These are phyloP conservation scores for Cytospora chrysosperma DNA, from an alignment of 2,329 filamentous ascomycete species.

Conservation along the genomic window DNA sequence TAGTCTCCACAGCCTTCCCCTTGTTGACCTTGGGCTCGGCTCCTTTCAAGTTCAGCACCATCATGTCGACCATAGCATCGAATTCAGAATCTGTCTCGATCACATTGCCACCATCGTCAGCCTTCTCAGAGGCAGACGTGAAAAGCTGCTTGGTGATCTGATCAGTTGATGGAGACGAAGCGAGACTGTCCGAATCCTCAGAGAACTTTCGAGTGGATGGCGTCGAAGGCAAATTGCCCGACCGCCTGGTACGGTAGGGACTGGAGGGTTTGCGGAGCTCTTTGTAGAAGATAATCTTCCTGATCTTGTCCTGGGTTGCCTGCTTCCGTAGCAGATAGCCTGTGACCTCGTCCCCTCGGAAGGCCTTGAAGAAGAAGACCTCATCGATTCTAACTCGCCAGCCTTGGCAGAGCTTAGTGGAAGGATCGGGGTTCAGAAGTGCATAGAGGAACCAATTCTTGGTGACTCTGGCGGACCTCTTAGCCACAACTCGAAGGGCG, in stretches of 20 bases:
- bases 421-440: not conserved
- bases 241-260: not conserved
- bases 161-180: not conserved
- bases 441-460: constrained; percentile 13
- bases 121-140: not conserved
- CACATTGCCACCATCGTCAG: too few relatives aligned
- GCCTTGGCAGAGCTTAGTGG: constrained; percentile 2
- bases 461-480: not conserved
- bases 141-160: not conserved
- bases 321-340: constrained; percentile 1
- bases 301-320: not conserved
- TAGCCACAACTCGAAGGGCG: constrained; percentile 20
- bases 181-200: not conserved
- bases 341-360: not conserved
- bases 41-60: not conserved
- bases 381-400: constrained; percentile 8
- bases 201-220: not conserved
- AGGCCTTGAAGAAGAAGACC: constrained; percentile 10
- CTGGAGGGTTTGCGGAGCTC: not conserved
- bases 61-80: not conserved
- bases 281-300: not conserved
- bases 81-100: not conserved
- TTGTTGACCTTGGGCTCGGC: not conserved
- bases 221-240: not conserved
- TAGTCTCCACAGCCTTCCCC: not conserved